phyloP scores from a whole-genome alignment of 176 grass and related monocot genomes.

The Poa annua region DNA sequence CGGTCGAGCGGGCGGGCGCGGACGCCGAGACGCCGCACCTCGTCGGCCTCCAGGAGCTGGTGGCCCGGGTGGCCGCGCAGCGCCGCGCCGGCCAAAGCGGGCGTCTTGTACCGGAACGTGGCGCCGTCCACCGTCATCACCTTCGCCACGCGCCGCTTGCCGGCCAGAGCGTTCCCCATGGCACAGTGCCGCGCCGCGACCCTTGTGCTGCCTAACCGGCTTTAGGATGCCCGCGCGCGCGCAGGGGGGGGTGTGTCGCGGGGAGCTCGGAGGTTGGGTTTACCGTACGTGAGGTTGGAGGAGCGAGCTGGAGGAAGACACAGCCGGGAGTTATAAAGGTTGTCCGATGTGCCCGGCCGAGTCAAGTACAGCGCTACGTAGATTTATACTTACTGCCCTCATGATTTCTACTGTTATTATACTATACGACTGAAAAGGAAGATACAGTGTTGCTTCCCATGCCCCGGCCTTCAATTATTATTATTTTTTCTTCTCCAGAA shows the following conservation, averaged over 20 bases:
- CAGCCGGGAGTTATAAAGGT: constrained; percentile 44
- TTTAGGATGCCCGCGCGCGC: not conserved
- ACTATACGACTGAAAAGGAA: not conserved
- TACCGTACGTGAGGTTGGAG: constrained; percentile 36
- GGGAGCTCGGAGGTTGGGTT: not conserved
- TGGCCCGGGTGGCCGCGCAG: constrained; percentile 75
- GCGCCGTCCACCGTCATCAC: constrained; percentile 98
- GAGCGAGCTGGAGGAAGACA: constrained; percentile 17
- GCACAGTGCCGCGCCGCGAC: not conserved
- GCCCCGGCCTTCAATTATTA: too few species aligned
- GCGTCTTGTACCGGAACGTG: constrained; percentile 67
- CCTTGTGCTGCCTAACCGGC: not conserved
- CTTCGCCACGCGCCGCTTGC: constrained; percentile 67
- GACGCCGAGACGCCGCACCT: constrained; percentile 73
- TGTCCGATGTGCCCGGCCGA: not conserved
- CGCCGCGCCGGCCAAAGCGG: constrained; percentile 46
- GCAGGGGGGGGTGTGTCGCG: not conserved
- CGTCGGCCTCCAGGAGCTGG: constrained; percentile 83
- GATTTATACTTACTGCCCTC: not conserved
- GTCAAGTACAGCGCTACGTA: not conserved
- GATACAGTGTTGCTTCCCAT: not conserved
- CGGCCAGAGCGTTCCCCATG: constrained; percentile 81
- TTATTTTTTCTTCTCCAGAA: too few species aligned
- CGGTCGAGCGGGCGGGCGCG: constrained; percentile 62
- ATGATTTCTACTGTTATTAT: too few species aligned